Conservation (phyloP, 495 filamentous ascomycete genomes). For the Tricharina praecox region DNA sequence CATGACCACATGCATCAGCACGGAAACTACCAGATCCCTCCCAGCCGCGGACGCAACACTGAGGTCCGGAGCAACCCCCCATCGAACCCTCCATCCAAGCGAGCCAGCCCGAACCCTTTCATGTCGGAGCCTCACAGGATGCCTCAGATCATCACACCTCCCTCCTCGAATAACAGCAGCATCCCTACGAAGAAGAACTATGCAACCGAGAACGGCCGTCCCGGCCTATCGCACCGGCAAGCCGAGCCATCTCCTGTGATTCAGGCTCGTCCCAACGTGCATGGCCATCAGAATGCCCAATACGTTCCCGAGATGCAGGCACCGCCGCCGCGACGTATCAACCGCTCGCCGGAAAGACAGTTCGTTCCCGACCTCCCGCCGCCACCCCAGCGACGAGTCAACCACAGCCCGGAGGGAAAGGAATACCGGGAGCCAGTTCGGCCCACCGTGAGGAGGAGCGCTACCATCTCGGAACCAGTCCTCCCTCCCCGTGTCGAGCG, state of each 20-base stretch:
- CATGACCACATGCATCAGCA: not conserved
- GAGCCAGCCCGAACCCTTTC: conserved; percentile 2
- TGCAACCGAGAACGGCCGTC: not conserved
- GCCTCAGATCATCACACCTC: not conserved
- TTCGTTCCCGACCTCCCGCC: not conserved
- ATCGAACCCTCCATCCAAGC: not conserved
- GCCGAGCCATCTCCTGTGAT: not conserved
- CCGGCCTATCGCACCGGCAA: not conserved
- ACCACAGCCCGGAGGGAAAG: not conserved
- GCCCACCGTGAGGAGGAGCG: too few species aligned
- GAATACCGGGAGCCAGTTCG: not conserved
- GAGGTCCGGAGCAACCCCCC: too few species aligned
- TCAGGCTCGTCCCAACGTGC: not conserved
- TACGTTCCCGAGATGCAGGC: not conserved
- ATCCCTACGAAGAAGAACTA: not conserved
- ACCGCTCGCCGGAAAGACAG: not conserved
- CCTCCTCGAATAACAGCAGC: not conserved
- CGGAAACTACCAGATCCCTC: not conserved
- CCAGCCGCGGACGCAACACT: too few species aligned
- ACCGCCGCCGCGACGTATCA: not conserved
- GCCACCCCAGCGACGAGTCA: not conserved
- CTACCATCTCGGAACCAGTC: too few species aligned
- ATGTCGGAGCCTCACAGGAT: not conserved
- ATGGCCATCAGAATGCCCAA: not conserved
- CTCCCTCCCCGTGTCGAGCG: not conserved